These are phyloP conservation scores for Tolypocladium album DNA, from an alignment of 2,329 filamentous ascomycete genomes.

Conservation along the genomic window DNA sequence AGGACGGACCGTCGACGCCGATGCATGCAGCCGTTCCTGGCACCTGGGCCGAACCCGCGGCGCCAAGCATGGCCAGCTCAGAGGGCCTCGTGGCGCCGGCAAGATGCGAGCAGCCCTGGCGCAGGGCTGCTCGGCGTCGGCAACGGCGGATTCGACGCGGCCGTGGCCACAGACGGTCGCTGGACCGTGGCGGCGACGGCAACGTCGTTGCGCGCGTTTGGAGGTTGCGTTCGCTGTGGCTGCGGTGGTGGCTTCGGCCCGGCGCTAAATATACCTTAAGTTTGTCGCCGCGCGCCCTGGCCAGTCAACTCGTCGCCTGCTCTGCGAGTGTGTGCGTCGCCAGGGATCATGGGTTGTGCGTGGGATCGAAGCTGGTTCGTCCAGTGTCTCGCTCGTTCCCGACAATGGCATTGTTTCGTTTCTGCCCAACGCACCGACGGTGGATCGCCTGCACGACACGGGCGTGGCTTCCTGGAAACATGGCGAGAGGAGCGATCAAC, in stretches of 20 bases:
- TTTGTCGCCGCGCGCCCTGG: background rate
- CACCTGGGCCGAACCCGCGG: background rate
- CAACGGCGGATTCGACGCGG: background rate
- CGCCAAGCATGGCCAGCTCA: background rate
- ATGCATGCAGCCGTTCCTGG: background rate
- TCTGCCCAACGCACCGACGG: background rate
- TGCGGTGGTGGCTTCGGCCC: background rate
- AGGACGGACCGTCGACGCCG: background rate
- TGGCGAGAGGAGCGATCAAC: background rate
- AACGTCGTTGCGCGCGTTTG: background rate
- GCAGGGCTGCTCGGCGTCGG: background rate
- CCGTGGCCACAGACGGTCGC: background rate
- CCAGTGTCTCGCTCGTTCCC: background rate
- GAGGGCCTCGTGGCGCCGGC: background rate
- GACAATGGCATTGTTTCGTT: background rate
- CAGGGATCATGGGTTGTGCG: background rate
- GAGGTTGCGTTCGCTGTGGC: background rate
- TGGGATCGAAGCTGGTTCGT: background rate
- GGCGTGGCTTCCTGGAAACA: background rate
- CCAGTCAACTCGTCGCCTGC: background rate
- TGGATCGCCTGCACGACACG: background rate
- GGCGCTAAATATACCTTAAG: background rate
- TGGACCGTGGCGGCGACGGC: background rate
- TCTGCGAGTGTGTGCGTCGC: background rate
- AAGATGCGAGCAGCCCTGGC: background rate